Percentiles rank a stretch among this genome's conserved stretches.
phyloP scores from a whole-genome alignment of 1,284 basidiomycete species.

The Sporisorium graminicola region DNA sequence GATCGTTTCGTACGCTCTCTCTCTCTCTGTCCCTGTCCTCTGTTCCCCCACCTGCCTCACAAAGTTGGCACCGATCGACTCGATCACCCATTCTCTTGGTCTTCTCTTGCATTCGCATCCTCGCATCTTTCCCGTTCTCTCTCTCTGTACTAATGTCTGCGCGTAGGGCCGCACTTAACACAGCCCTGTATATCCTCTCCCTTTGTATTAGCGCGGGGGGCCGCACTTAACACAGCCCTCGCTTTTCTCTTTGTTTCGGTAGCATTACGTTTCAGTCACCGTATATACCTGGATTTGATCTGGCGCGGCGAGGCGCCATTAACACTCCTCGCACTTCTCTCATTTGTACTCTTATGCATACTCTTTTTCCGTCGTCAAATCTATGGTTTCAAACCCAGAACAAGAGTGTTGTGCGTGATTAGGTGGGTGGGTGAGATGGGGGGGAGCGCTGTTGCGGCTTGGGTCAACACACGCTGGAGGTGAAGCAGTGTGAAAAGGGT shows the following conservation, averaged over 20 bases:
- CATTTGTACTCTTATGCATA: constrained; percentile 4
- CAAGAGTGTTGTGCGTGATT: constrained; percentile 1
- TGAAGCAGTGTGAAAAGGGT: too few species aligned
- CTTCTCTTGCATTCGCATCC: constrained; percentile 37
- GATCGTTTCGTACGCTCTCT: constrained; percentile 9
- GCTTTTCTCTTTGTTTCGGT: neutral
- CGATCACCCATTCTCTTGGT: constrained; percentile 6
- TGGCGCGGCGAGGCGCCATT: constrained; percentile 56
- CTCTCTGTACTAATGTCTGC: constrained; percentile 26
- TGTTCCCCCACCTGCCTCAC: constrained; percentile 11
- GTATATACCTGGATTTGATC: constrained; percentile 52
- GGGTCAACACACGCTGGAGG: too few species aligned
- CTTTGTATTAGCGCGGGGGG: constrained; percentile 32
- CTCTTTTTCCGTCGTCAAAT: constrained; percentile 29
- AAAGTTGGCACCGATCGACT: constrained; percentile 7
- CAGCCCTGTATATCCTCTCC: constrained; percentile 33
- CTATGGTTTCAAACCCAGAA: constrained; percentile 28
- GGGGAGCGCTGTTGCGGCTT: neutral
- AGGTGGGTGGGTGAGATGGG: neutral
- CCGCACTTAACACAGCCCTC: constrained; percentile 55
- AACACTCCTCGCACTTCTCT: constrained; percentile 51
- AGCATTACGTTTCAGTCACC: constrained; percentile 21
- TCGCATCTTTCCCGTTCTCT: constrained; percentile 25
- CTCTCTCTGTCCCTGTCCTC: constrained; percentile 3
- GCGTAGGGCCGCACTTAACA: constrained; percentile 56